Base-by-base conservation (phyloP, 1,284 basidiomycete genomes). In the Apiotrichum gracile region DNA sequence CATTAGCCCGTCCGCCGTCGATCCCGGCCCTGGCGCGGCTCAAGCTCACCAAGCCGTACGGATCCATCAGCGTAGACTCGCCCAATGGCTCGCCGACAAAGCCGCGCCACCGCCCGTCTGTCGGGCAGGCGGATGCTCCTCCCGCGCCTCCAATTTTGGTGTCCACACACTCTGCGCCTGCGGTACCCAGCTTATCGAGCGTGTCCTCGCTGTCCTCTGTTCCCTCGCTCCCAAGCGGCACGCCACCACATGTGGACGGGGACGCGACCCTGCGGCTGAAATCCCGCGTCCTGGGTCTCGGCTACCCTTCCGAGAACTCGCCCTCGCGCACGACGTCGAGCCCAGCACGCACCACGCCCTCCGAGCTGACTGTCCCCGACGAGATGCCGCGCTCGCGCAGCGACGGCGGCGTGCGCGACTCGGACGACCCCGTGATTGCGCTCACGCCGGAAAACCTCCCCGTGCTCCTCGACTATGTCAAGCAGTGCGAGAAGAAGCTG, bases 371-470 rank as follows among this genome's bases (percentile, higher is more conserved):
- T 6, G 27, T 21, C 4, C 25, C 40, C 8, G 50, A 47, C 13
- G 52, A 54, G 29, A 52, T 48, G 42, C 50, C 52, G 12, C 53
- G 58, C 29, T 54, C 49, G 19, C 39, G 51, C 19, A 52, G 52
- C 17, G 49, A 60, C 38, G 44, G 37, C 13, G 52, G 46, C 19
- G 38, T 48, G 19, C 38, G 34, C 7, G 31, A 34, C 14, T 29
- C 7, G 26, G 51, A 49, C 42, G 59, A 57, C n/a, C 31, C 54
- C 17, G 47, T 63, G 1, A 65, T 70, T 6, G 67, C 64, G n/a
- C 47, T 73, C 12, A 70, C 71, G 17, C 71, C 71, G 19, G 69
- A 73, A 40, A 70, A 72, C 51, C 49, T 73, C 29, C 68, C 69
- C 17, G 62, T 62, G 12, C 50, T 73, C 40, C 56, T 73, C 42